Percentiles rank a stretch among this genome's conserved stretches.
These are phyloP conservation scores for Hymenoscyphus albidus DNA, from an alignment of 2,329 filamentous ascomycete species.

Conservation along the genomic window DNA sequence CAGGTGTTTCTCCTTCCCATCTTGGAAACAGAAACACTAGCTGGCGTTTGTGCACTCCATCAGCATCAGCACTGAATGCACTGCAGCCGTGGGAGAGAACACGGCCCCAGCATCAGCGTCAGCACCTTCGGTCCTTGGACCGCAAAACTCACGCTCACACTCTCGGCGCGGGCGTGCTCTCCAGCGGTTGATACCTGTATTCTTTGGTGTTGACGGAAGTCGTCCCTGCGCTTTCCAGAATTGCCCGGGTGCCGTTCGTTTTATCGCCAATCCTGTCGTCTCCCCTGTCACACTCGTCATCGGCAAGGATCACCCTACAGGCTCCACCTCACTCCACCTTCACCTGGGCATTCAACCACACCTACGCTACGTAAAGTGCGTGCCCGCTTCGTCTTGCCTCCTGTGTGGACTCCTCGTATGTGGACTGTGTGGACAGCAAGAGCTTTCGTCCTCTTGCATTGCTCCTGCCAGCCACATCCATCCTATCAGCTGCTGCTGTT, in stretches of 20 bases:
- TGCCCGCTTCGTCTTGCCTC: background rate
- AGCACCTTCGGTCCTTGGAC: background rate
- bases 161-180: too few species aligned
- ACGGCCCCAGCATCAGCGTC: background rate
- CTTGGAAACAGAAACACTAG: background rate
- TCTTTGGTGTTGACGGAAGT: too few species aligned
- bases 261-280: background rate
- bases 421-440: too few species aligned
- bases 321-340: background rate
- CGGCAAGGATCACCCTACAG: background rate
- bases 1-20: background rate
- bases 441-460: background rate
- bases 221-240: background rate
- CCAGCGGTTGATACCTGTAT: too few species aligned
- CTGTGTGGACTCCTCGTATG: background rate
- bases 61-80: background rate
- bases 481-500: too few species aligned
- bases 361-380: background rate
- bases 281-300: background rate
- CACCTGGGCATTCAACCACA: too few species aligned
- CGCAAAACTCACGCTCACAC: background rate
- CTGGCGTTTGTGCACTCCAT: background rate
- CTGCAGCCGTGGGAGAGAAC: too few species aligned
- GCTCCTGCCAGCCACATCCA: background rate
- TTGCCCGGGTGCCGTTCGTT: background rate